These are phyloP conservation scores for Heimioporus sp. DNA, from an alignment of 768 basidiomycete genomes.

Conservation along the genomic window DNA sequence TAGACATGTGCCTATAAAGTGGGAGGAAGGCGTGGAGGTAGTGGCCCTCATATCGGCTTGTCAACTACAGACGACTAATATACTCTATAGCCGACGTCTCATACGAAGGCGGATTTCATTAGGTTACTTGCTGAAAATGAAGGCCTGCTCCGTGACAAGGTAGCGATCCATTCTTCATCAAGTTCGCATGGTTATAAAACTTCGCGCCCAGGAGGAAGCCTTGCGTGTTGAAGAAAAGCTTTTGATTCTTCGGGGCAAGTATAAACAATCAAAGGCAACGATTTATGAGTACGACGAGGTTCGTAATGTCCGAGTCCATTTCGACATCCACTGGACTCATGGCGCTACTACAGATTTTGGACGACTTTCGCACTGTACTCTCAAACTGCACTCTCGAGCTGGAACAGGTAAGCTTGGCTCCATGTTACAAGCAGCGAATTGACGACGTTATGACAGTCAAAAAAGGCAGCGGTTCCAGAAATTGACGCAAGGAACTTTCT, in stretches of 20 bases:
- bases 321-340: not conserved
- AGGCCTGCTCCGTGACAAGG: conserved; percentile 14
- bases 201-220: conserved; percentile 11
- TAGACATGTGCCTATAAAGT: conserved; percentile 13
- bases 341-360: conserved; percentile 12
- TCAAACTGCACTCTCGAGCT: conserved; percentile 15
- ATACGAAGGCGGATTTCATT: conserved; percentile 9
- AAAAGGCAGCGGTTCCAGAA: conserved; percentile 10
- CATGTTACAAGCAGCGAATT: not conserved
- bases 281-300: conserved; percentile 16
- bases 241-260: conserved; percentile 16
- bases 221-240: conserved; percentile 7
- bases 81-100: conserved; percentile 6
- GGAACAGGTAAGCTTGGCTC: conserved; percentile 13
- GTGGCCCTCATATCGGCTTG: not conserved
- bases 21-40: conserved; percentile 14
- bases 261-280: conserved; percentile 18
- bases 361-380: conserved; percentile 20
- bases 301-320: conserved; percentile 4
- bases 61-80: conserved; percentile 2
- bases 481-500: conserved; percentile 14
- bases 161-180: not conserved
- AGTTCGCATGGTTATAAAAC: not conserved
- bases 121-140: conserved; percentile 16
- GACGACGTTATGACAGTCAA: conserved; percentile 6